Evolutionary conservation across 164 flowering plant genomes (phyloP).

Genomic region (Tetracentron sinense): DNA sequence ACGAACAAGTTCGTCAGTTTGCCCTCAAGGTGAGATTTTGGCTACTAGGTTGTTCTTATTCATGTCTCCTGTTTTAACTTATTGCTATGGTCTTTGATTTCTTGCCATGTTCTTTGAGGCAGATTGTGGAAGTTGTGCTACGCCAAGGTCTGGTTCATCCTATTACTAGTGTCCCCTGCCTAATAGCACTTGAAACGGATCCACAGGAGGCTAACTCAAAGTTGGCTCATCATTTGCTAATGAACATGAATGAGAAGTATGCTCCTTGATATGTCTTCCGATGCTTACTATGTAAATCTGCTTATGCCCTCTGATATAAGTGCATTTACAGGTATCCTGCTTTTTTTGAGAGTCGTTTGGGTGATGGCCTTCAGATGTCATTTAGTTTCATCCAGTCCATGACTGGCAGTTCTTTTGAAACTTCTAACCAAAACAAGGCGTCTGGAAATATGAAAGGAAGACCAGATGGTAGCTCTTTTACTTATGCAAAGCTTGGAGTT

Average conservation of each 20-base stretch:
- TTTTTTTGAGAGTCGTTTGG: conserved; percentile 92
- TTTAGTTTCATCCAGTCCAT: conserved; percentile 71
- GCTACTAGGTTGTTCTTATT: not conserved
- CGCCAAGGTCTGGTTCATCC: conserved; percentile 99
- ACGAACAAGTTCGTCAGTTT: conserved; percentile 78
- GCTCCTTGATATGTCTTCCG: conserved; percentile 6
- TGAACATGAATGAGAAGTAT: conserved; percentile 98
- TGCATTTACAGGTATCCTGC: conserved; percentile 75
- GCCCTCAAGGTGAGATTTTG: conserved; percentile 68
- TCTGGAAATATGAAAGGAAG: conserved; percentile 52
- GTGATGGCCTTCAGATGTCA: conserved; percentile 98
- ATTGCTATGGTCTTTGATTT: not conserved
- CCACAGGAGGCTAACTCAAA: conserved; percentile 77
- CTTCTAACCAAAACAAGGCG: conserved; percentile 38
- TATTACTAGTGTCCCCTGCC: conserved; percentile 91
- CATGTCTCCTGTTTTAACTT: not conserved
- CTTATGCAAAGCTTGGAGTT: conserved; percentile 72
- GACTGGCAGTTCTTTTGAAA: conserved; percentile 22
- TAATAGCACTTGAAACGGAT: conserved; percentile 96
- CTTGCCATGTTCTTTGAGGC: conserved; percentile 16
- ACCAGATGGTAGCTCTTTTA: conserved; percentile 47
- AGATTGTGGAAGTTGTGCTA: conserved; percentile 94
- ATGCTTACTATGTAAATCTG: conserved; percentile 2
- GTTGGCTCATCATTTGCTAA: conserved; percentile 88
- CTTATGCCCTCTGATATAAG: conserved; percentile 8